Conservation (phyloP, 306 rosid genomes). For the Malus asiatica region DNA sequence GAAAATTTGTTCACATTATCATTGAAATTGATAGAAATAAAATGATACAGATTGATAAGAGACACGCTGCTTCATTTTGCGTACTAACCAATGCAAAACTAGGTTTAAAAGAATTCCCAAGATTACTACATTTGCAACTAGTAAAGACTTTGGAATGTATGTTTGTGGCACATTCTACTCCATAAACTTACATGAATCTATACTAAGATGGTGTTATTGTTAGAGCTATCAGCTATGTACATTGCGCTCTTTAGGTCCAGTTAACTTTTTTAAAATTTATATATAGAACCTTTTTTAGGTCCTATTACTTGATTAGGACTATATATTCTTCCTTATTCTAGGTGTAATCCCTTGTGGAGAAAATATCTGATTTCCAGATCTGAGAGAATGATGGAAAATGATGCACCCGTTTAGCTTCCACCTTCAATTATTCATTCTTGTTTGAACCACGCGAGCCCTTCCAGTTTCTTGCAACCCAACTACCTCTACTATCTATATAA, state of each 20-base stretch:
- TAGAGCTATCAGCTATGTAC: neutral
- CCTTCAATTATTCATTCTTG: too few relatives aligned
- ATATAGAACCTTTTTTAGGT: neutral
- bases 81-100: neutral
- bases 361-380: too few relatives aligned
- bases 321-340: neutral
- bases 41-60: neutral
- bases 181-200: neutral
- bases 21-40: neutral
- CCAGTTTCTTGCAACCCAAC: neutral
- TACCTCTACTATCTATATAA: neutral
- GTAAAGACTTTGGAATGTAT: neutral
- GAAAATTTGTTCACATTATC: neutral
- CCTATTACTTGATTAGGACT: neutral
- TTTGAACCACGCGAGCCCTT: too few relatives aligned
- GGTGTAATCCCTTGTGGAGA: neutral
- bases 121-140: neutral
- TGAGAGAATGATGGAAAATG: too few relatives aligned
- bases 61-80: neutral
- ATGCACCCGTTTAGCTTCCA: too few relatives aligned
- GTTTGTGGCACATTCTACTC: neutral
- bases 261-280: neutral
- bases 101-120: neutral
- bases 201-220: neutral
- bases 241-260: neutral